These are phyloP conservation scores for Ascochyta rabiei DNA, from an alignment of 2,329 filamentous ascomycete genomes.

Conservation along the genomic window DNA sequence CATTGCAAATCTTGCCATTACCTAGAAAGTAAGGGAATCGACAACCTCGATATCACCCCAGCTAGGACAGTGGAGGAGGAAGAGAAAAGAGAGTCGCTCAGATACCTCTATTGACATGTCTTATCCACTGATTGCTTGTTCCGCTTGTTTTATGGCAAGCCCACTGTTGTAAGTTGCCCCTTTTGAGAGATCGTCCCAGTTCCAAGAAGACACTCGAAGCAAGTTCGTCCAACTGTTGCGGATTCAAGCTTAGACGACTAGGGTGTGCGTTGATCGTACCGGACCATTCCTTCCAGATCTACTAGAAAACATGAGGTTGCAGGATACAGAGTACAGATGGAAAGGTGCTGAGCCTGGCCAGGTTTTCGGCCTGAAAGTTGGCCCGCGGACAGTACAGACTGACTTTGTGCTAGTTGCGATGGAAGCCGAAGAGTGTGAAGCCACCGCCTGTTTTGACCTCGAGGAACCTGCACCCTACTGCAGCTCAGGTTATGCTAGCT, in stretches of 20 bases:
- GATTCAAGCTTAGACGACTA: no score
- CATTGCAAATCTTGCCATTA: slow-evolving; percentile 37
- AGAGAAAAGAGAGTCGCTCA: slow-evolving; percentile 14
- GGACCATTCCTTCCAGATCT: no score
- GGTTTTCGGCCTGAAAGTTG: no score
- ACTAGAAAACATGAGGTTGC: no score
- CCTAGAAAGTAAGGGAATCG: slow-evolving; percentile 26
- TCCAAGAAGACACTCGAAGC: no score
- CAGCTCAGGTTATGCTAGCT: slow-evolving; percentile 18
- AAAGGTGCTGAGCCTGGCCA: no score
- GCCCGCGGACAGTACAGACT: background rate
- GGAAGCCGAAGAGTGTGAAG: slow-evolving; percentile 25
- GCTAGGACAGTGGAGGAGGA: slow-evolving; percentile 33
- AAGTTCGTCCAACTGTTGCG: no score
- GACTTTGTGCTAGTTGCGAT: slow-evolving; percentile 18
- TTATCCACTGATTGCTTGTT: slow-evolving; percentile 34
- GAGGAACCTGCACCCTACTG: slow-evolving; percentile 26
- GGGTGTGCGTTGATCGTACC: no score
- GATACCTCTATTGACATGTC: slow-evolving; percentile 35
- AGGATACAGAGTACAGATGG: no score
- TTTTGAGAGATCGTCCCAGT: no score
- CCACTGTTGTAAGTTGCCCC: slow-evolving; percentile 19
- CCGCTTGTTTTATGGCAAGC: slow-evolving; percentile 37
- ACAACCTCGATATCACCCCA: slow-evolving; percentile 28
- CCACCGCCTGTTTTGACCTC: slow-evolving; percentile 27